Base-by-base conservation (phyloP, 805 yeast genomes). In the Metschnikowia picachoensis region DNA sequence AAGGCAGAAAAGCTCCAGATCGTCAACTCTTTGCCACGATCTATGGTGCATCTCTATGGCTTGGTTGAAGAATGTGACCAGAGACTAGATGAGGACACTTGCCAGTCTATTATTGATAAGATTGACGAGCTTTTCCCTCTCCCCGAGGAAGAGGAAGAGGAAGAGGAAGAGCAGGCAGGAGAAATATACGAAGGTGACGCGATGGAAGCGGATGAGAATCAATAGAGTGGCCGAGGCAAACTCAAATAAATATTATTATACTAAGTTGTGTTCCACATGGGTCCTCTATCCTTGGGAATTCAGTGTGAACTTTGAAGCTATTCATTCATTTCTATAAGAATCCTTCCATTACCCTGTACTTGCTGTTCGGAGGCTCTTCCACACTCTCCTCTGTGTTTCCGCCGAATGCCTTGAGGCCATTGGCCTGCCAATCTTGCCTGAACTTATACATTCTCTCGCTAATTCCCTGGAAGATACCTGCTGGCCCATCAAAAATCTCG, bases 11-110 rank as follows among this genome's bases (percentile, higher is more conserved):
- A 83, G 53, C 69, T 92, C 35, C 97, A 92, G 66, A 79, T 92
- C 34, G 76, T 91, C 46, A 91, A 92, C 62, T 72, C 82, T 8
- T 73, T 88, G 28, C 99, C 99, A 1, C 72, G 83, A 38, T 79
- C 88, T 5, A 68, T 88, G 73, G 97, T 91, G 11, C 83, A 80
- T 32, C 71, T 92, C 42, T 89, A 82, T 61, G 76, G 94, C 0
- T 68, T 92, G 28, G 81, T 92, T 1, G 99, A 92, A 60, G 98
- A 94, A 60, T 92, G 96, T 64, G 99, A 92, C 55, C 82, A 80
- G 50, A 73, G 99, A 56, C 85, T 90, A 57, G 67, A 70, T n/a
- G 87, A 86, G 48, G 85, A 79, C 1, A 75, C 82, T 49, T 74
- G 87, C 40, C 77, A 80, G 38, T 68, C 70, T 3, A 76, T 92